Evolutionary conservation across 2,329 filamentous ascomycete genomes (phyloP).

Genomic region (Daldinia eschscholtzii): DNA sequence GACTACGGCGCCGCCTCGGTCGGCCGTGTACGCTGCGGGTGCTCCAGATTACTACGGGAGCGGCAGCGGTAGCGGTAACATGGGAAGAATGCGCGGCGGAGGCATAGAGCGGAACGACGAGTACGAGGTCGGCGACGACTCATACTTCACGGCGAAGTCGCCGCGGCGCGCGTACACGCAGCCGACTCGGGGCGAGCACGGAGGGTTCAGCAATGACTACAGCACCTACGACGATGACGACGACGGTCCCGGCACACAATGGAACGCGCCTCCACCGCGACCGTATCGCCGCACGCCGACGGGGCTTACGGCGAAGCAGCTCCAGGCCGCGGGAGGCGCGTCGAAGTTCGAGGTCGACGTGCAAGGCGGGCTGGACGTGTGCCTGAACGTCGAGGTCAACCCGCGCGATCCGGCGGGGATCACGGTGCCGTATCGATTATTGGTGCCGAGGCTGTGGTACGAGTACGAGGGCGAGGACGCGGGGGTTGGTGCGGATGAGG

Average conservation of each 20-base stretch:
- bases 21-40: slow-evolving; percentile 45
- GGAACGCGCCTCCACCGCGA: slow-evolving; percentile 25
- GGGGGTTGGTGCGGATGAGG: slow-evolving; percentile 12
- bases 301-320: slow-evolving; percentile 72
- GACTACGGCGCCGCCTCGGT: slow-evolving; percentile 8
- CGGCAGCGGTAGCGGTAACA: not conserved
- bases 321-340: slow-evolving; percentile 64
- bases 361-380: slow-evolving; percentile 86
- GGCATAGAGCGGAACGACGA: slow-evolving; percentile 55
- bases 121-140: slow-evolving; percentile 68
- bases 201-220: slow-evolving; percentile 32
- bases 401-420: slow-evolving; percentile 87
- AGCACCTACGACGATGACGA: slow-evolving; percentile 1
- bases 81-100: slow-evolving; percentile 48
- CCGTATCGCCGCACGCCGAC: slow-evolving; percentile 79
- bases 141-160: slow-evolving; percentile 64
- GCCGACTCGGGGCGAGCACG: slow-evolving; percentile 28
- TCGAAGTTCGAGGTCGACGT: slow-evolving; percentile 76
- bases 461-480: slow-evolving; percentile 61
- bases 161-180: slow-evolving; percentile 49
- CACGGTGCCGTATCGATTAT: slow-evolving; percentile 86
- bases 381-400: slow-evolving; percentile 89
- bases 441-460: slow-evolving; percentile 83
- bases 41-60: slow-evolving; percentile 47
- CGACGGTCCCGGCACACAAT: slow-evolving; percentile 11